These are phyloP conservation scores for Trichosporon sp. DNA, from an alignment of 1,284 basidiomycete species.

Conservation along the genomic window DNA sequence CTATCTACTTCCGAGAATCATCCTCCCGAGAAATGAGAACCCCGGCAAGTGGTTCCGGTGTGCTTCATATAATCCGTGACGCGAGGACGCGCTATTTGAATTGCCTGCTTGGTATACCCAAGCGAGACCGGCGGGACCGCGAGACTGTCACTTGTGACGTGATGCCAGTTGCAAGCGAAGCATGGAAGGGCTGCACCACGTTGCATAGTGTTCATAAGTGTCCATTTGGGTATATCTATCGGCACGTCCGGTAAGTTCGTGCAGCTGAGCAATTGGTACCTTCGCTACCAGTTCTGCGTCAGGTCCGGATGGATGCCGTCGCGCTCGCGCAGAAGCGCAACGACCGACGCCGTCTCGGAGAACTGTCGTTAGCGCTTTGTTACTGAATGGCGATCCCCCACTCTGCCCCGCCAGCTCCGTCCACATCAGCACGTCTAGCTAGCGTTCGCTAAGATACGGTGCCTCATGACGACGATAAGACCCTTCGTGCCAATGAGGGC, in stretches of 20 bases:
- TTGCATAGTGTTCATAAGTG: not conserved
- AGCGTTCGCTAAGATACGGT: not conserved
- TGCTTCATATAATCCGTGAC: not conserved
- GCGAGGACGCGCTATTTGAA: too few relatives aligned
- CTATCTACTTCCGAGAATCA: too few relatives aligned
- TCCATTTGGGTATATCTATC: too few relatives aligned
- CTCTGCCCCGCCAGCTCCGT: not conserved
- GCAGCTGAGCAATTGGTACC: too few relatives aligned
- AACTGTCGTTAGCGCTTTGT: conserved; percentile 40
- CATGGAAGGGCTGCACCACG: not conserved
- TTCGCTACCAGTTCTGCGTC: conserved; percentile 54
- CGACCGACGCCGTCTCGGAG: conserved; percentile 52
- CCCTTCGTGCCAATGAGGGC: not conserved
- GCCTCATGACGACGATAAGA: not conserved
- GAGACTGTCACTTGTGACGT: not conserved
- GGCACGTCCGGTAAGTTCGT: too few relatives aligned
- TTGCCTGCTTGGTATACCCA: not conserved
- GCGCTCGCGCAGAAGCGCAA: conserved; percentile 51
- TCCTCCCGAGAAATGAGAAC: too few relatives aligned
- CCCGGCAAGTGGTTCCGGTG: too few relatives aligned
- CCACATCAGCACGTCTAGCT: too few relatives aligned
- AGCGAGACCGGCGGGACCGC: not conserved
- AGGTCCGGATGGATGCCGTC: conserved; percentile 55
- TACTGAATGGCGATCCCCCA: not conserved
- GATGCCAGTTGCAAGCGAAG: not conserved